phyloP scores from a whole-genome alignment of 2,329 filamentous ascomycete species.

The Coleophoma eucalyptorum region DNA sequence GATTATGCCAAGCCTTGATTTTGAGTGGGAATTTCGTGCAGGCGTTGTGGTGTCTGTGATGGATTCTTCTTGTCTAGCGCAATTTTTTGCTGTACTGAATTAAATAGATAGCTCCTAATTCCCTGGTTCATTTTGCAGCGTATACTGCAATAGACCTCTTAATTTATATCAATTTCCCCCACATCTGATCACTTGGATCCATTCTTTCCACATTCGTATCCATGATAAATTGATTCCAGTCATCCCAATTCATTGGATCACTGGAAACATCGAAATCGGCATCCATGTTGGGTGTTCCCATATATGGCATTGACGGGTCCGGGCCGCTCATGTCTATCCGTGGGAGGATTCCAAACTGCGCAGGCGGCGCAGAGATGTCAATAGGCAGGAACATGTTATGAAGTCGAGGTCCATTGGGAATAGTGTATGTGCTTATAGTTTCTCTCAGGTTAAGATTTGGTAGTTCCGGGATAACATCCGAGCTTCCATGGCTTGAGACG shows the following conservation, averaged over 20 bases:
- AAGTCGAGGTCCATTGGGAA: background rate
- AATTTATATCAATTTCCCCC: background rate
- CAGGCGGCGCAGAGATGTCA: background rate
- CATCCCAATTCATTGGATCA: background rate
- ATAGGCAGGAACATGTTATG: background rate
- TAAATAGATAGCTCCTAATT: background rate
- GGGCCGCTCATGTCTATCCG: background rate
- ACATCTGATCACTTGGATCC: background rate
- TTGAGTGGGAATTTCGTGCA: no score
- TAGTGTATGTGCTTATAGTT: background rate
- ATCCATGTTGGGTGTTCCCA: background rate
- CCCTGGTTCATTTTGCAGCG: no score
- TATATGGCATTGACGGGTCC: background rate
- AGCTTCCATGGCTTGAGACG: background rate
- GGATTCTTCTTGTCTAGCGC: background rate
- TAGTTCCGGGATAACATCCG: background rate
- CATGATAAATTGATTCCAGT: background rate
- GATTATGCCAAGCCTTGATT: slow-evolving; percentile 8
- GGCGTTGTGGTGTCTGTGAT: no score
- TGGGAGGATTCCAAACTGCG: background rate
- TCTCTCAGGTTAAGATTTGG: background rate
- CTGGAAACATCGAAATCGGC: background rate
- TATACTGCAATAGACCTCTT: no score
- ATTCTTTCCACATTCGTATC: background rate
- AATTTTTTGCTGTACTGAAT: background rate